These are phyloP conservation scores for Auriscalpium microsporum DNA, from an alignment of 768 basidiomycete species.

Conservation along the genomic window DNA sequence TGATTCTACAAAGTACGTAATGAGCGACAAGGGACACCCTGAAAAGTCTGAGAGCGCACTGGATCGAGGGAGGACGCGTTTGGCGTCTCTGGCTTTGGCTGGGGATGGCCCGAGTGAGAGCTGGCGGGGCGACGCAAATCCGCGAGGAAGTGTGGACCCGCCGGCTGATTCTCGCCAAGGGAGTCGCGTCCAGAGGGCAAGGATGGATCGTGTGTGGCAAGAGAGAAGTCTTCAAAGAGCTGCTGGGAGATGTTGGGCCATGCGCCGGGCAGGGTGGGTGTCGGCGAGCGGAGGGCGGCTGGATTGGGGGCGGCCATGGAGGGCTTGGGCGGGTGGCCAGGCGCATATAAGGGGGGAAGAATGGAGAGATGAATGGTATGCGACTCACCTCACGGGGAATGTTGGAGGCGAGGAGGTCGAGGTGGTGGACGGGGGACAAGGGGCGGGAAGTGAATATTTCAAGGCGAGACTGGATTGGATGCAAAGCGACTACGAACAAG, in stretches of 20 bases:
- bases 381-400: not conserved
- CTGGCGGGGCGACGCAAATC: not conserved
- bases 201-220: slow-evolving; percentile 6
- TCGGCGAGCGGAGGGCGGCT: slow-evolving; percentile 17
- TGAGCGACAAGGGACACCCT: too few species aligned
- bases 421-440: not conserved
- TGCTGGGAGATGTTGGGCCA: slow-evolving; percentile 30
- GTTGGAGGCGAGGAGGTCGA: not conserved
- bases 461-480: not conserved
- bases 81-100: not conserved
- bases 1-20: too few species aligned
- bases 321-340: not conserved
- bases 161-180: not conserved
- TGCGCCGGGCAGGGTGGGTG: slow-evolving; percentile 36
- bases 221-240: slow-evolving; percentile 14
- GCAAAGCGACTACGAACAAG: not conserved
- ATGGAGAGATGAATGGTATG: not conserved
- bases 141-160: not conserved
- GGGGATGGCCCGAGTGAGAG: not conserved
- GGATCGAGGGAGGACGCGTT: not conserved
- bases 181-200: not conserved
- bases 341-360: not conserved
- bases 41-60: not conserved
- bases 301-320: slow-evolving; percentile 11
- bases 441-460: not conserved